These are phyloP conservation scores for Arthroderma uncinatum DNA, from an alignment of 2,329 filamentous ascomycete genomes.

Conservation along the genomic window DNA sequence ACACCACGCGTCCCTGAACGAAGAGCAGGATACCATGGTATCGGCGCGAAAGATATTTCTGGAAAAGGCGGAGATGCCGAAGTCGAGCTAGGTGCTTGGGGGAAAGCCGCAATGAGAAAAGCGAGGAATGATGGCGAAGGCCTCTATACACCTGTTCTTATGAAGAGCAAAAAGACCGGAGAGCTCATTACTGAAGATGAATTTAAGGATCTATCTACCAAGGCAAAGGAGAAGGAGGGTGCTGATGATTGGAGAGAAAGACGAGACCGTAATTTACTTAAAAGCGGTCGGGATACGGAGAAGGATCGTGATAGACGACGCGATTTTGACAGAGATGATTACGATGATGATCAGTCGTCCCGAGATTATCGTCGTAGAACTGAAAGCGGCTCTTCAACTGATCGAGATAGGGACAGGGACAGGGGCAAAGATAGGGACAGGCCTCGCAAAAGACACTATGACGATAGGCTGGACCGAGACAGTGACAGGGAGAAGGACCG, in stretches of 20 bases:
- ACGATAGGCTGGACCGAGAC: constrained; percentile 21
- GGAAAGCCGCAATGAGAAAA: constrained; percentile 48
- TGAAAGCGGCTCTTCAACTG: constrained; percentile 18
- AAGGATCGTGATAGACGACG: constrained; percentile 26
- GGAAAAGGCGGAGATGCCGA: constrained; percentile 40
- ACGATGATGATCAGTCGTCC: too few relatives aligned
- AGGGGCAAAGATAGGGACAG: constrained; percentile 17
- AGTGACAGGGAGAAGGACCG: background rate
- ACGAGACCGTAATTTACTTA: constrained; percentile 35
- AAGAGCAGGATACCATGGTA: constrained; percentile 69
- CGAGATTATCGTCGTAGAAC: background rate
- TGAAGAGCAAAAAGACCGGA: constrained; percentile 52
- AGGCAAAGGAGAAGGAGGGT: constrained; percentile 35
- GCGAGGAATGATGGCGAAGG: constrained; percentile 39
- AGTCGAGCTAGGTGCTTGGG: constrained; percentile 70
- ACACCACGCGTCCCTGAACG: constrained; percentile 57
- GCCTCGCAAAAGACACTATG: constrained; percentile 26
- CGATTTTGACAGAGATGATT: constrained; percentile 29
- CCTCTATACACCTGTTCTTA: constrained; percentile 51
- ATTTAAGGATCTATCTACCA: constrained; percentile 42
- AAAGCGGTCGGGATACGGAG: constrained; percentile 27
- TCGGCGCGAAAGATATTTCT: constrained; percentile 71
- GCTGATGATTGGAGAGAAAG: constrained; percentile 38
- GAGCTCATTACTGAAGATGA: constrained; percentile 54
- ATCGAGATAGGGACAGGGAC: constrained; percentile 23